Evolutionary conservation across 352 stramenopile species (phyloP), one percentile per base, ranked within the genome.

Genomic region (Globisporangium nagaii): DNA sequence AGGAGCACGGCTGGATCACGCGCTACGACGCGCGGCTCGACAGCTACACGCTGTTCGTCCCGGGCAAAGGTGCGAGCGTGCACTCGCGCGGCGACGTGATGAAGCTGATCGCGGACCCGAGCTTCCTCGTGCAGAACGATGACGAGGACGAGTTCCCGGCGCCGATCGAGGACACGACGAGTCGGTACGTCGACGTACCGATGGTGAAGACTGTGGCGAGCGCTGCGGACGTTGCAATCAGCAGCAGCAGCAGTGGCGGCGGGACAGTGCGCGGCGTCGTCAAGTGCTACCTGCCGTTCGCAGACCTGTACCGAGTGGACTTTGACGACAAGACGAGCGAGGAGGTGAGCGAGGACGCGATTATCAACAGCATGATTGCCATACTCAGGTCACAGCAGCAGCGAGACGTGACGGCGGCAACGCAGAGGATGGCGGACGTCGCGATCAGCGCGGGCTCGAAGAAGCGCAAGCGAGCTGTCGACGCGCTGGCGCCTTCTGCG

Each of bases 1-100:
- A 71, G 19, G 70, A 76, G 47, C 75, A 84, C 59, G 75, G 74
- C 15, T 88, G 80, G 80, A 65, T 91, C 60, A 91, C 80, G 43
- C 70, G 75, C 28, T 91, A 87, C 55, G 72, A 91, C 46, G 60
- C 69, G 39, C 56, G 61, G 5, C 45, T 86, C 32, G 80, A 91
- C 58, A 66, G 49, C 55, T 91, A 89, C 61, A 79, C 75, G 49
- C 60, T 91, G 39, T 88, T 88, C 36, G 59, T 84, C 12, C 80
- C 80, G 11, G 67, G 60, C 24, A 58, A 57, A 25, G 68, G 67
- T 57, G 11, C 52, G 47, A 60, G 45, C 53, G 46, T 65, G n/a
- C 46, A 81, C 59, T 54, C 76, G 35, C 65, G 79, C 39, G 65
- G 57, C 17, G 77, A 87, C n/a, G 63, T 90, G 27, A 72, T 87